Evolutionary conservation across 1,139 yeast genomes (phyloP).

Genomic region (Kurtzmaniella quercitrusa): DNA sequence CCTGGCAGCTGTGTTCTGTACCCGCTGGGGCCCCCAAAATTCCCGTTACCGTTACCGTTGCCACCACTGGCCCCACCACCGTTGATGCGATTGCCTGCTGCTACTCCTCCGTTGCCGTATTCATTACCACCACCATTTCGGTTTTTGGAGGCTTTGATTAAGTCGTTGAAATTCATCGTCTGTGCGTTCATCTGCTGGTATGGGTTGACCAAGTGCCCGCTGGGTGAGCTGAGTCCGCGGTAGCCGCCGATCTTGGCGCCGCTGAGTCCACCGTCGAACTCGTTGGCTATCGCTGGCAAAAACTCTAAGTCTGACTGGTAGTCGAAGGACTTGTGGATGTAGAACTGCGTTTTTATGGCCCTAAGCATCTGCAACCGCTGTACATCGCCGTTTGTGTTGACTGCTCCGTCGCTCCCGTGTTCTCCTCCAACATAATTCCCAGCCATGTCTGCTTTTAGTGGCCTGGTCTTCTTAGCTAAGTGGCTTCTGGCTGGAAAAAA

Average conservation of each 20-base stretch:
- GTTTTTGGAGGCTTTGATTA: background rate
- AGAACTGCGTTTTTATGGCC: constrained; percentile 44
- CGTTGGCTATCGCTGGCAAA: constrained; percentile 46
- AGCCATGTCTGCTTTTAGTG: background rate
- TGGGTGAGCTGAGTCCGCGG: background rate
- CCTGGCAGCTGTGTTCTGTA: background rate
- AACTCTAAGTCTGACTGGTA: constrained; percentile 69
- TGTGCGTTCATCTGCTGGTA: background rate
- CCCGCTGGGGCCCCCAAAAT: background rate
- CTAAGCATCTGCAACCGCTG: constrained; percentile 19
- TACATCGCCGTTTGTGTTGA: constrained; percentile 7
- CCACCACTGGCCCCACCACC: background rate
- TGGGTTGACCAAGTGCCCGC: background rate
- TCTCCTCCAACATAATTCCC: background rate
- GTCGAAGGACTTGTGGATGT: constrained; percentile 66
- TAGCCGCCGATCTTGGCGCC: background rate
- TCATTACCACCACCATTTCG: background rate
- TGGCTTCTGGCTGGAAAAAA: background rate
- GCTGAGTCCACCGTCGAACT: constrained; percentile 4
- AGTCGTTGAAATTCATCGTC: background rate
- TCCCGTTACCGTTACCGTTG: background rate
- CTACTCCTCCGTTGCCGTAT: background rate
- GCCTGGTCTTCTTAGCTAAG: background rate
- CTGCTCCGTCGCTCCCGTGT: background rate
- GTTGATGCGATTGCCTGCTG: background rate